Percentiles rank a stretch among this genome's conserved stretches.
Conservation (phyloP, 768 basidiomycete genomes). For the Lentinula boryana region DNA sequence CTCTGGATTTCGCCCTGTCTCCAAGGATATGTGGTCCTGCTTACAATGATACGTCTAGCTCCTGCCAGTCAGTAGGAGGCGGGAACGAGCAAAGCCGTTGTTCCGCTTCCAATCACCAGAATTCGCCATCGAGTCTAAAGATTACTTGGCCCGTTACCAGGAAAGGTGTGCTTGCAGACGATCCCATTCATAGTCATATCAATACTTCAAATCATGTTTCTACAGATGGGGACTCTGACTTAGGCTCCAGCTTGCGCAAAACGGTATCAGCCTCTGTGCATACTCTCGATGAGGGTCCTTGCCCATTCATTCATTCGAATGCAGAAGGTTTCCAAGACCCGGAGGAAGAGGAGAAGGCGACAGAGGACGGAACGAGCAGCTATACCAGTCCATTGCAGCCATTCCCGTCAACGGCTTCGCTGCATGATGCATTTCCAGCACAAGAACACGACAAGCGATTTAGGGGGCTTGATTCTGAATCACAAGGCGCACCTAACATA, state of each 20-base stretch:
- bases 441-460: neutral
- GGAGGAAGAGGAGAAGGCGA: neutral
- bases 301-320: neutral
- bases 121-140: neutral
- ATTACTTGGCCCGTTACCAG: neutral
- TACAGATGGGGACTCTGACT: neutral
- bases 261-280: neutral
- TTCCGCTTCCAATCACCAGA: neutral
- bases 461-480: neutral
- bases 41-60: neutral
- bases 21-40: neutral
- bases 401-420: slow-evolving; percentile 8
- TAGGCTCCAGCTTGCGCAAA: neutral
- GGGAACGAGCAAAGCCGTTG: neutral
- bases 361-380: neutral
- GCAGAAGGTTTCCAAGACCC: neutral
- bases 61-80: neutral
- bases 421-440: neutral
- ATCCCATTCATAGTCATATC: neutral
- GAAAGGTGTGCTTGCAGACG: neutral
- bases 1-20: neutral
- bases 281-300: neutral
- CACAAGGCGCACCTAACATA: neutral
- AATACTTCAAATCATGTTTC: neutral
- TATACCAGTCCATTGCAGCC: slow-evolving; percentile 1